Conservation (phyloP, 2,329 filamentous ascomycete genomes). For the Sporothrix phasma region DNA sequence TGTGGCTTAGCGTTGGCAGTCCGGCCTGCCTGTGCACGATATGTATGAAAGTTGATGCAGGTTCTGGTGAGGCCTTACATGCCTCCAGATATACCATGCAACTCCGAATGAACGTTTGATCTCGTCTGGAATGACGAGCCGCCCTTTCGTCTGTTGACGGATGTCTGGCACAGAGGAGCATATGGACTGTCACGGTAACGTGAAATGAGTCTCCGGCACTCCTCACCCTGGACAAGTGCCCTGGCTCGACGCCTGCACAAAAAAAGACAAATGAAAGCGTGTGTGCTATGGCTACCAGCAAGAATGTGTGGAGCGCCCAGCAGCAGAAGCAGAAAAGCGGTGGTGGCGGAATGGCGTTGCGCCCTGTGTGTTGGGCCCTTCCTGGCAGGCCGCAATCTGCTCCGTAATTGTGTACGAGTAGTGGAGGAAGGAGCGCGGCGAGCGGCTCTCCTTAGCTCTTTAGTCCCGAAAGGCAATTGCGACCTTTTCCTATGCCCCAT, state of each 20-base stretch:
- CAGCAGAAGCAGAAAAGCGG: not conserved
- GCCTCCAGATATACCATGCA: too few species aligned
- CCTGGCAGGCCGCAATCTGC: not conserved
- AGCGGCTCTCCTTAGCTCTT: slow-evolving; percentile 8
- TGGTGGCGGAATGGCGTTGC: slow-evolving; percentile 6
- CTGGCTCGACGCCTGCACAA: not conserved
- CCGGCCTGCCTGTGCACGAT: not conserved
- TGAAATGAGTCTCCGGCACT: not conserved
- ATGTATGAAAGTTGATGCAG: not conserved
- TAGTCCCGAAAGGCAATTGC: slow-evolving; percentile 10
- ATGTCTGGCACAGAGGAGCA: not conserved
- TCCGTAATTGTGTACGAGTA: slow-evolving; percentile 4
- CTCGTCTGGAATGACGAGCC: too few species aligned
- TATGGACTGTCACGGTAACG: not conserved
- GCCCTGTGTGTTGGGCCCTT: slow-evolving; percentile 2
- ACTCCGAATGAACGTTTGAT: not conserved
- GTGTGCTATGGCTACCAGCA: not conserved
- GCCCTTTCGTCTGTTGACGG: too few species aligned
- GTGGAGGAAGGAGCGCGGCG: slow-evolving; percentile 5
- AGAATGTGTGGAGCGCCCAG: not conserved
- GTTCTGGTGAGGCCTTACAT: too few species aligned
- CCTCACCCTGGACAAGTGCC: not conserved
- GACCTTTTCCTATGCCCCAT: not conserved
- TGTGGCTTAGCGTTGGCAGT: not conserved
- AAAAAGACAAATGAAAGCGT: not conserved